Evolutionary conservation across 805 yeast genomes (phyloP), one percentile per base, ranked within the genome.

Genomic region (Wickerhamia fluorescens): DNA sequence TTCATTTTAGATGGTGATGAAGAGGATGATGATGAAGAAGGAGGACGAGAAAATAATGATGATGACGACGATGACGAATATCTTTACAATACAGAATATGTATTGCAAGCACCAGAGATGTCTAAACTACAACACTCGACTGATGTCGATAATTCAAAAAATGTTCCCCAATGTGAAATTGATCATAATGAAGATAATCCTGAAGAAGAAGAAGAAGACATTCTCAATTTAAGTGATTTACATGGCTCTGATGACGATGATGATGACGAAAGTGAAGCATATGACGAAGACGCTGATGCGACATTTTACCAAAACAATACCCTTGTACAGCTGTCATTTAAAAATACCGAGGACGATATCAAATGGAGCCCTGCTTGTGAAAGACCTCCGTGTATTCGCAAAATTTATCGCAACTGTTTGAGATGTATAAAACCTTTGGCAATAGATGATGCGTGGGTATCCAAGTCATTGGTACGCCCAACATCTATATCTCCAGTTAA

Each of bases 351-450:
- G n/a, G n/a, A n/a, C n/a, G n/a, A 29, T 16, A 28, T 30, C 19
- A 66, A 73, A 41, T 75, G 81, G 80, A 45, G 40, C 5, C 81
- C 80, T 2, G 42, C 50, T 6, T 30, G 18, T 7, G 54, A 53
- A 9, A 64, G 61, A 34, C 33, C 42, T 3, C 49, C 40, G 16
- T 52, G 53, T 35, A 48, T 58, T 27, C 52, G 65, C 17, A 70
- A 67, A 35, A 58, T 56, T 36, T 56, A 68, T 24, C 60, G 69
- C 25, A 74, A 74, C 44, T 66, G 77, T 11, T 45, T 75, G 19
- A 63, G 79, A 27, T 75, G 83, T 38, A 70, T 75, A 15, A 70
- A 63, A 39, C 70, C 78, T 3, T 54, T 75, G 30, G 56, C 66
- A 1, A 58, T 59, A 36, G 73, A 68, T 25, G 76, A 73, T 24